phyloP scores from a whole-genome alignment of 1,139 yeast genomes.

The Zhuliangozyma parablackwelliae region DNA sequence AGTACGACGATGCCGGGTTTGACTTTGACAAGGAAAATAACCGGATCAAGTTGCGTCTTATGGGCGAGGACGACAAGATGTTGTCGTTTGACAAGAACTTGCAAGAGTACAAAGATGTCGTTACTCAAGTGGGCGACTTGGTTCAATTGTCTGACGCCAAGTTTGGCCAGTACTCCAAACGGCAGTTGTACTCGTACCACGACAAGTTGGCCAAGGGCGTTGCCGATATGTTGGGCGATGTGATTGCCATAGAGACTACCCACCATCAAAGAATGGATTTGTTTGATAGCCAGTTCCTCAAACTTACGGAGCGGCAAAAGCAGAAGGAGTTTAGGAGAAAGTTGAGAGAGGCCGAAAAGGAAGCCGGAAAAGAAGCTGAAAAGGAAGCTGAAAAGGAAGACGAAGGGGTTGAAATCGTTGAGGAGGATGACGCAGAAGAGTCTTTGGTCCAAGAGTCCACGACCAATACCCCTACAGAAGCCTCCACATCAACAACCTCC shows the following conservation, averaged over 20 bases:
- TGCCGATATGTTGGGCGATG: slow-evolving; percentile 29
- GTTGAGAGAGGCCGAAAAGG: slow-evolving; percentile 22
- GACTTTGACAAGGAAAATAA: slow-evolving; percentile 50
- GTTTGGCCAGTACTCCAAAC: slow-evolving; percentile 26
- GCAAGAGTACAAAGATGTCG: slow-evolving; percentile 28
- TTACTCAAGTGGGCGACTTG: slow-evolving; percentile 26
- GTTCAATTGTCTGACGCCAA: slow-evolving; percentile 22
- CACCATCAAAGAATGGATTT: slow-evolving; percentile 39
- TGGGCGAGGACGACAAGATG: slow-evolving; percentile 32
- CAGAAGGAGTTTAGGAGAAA: slow-evolving; percentile 35
- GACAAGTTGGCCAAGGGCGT: slow-evolving; percentile 32
- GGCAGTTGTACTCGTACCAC: slow-evolving; percentile 29
- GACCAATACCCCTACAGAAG: too few relatives aligned
- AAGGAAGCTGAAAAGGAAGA: slow-evolving; percentile 14
- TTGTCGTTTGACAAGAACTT: slow-evolving; percentile 32
- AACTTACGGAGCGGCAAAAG: slow-evolving; percentile 30
- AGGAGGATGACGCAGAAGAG: slow-evolving; percentile 12
- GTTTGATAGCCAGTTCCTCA: slow-evolving; percentile 31
- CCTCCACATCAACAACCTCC: neutral
- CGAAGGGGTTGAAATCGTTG: slow-evolving; percentile 7
- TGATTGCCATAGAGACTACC: slow-evolving; percentile 28
- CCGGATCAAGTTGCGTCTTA: slow-evolving; percentile 29
- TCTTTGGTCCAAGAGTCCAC: neutral
- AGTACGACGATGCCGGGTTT: slow-evolving; percentile 38
- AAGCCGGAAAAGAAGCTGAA: slow-evolving; percentile 14